A percentile compares a stretch with the other conserved stretches of the same genome.
Evolutionary conservation across 495 filamentous ascomycete genomes (phyloP).

Genomic region (Podospora fimiseda): DNA sequence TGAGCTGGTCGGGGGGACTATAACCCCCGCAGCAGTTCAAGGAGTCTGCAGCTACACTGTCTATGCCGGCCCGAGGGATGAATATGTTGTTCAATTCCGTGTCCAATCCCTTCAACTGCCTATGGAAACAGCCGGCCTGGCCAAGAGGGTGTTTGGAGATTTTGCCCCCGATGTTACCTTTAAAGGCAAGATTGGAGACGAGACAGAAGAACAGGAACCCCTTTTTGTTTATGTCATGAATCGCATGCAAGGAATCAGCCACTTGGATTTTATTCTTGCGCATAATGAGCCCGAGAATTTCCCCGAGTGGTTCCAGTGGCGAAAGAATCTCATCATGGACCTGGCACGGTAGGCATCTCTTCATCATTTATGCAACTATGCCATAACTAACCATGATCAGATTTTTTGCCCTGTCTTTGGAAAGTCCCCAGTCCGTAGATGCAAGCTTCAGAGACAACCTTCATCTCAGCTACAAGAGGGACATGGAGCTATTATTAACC

Average conservation of each 20-base stretch:
- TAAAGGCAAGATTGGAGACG: slow-evolving; percentile 1
- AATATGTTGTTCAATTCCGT: slow-evolving; percentile 39
- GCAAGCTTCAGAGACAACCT: too few relatives aligned
- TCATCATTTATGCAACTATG: too few relatives aligned
- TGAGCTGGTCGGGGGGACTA: slow-evolving; percentile 29
- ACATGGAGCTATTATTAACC: slow-evolving; percentile 24
- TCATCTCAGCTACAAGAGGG: slow-evolving; percentile 24
- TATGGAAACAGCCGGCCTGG: not conserved
- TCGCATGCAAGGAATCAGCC: not conserved
- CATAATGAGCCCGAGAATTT: slow-evolving; percentile 10
- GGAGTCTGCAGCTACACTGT: slow-evolving; percentile 40
- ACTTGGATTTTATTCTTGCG: not conserved
- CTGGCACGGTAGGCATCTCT: slow-evolving; percentile 4
- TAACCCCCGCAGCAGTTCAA: slow-evolving; percentile 34
- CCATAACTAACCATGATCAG: too few relatives aligned
- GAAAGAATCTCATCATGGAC: slow-evolving; percentile 8
- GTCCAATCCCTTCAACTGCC: slow-evolving; percentile 26
- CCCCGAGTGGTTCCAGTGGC: not conserved
- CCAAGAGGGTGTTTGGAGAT: not conserved
- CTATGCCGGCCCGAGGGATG: slow-evolving; percentile 32
- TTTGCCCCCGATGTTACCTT: slow-evolving; percentile 2
- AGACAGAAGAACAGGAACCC: not conserved
- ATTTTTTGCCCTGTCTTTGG: too few relatives aligned
- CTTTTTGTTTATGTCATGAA: slow-evolving; percentile 5
- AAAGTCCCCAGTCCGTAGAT: too few relatives aligned